Base-by-base conservation (phyloP, 1,284 basidiomycete genomes). In the Schizophyllum commune region DNA sequence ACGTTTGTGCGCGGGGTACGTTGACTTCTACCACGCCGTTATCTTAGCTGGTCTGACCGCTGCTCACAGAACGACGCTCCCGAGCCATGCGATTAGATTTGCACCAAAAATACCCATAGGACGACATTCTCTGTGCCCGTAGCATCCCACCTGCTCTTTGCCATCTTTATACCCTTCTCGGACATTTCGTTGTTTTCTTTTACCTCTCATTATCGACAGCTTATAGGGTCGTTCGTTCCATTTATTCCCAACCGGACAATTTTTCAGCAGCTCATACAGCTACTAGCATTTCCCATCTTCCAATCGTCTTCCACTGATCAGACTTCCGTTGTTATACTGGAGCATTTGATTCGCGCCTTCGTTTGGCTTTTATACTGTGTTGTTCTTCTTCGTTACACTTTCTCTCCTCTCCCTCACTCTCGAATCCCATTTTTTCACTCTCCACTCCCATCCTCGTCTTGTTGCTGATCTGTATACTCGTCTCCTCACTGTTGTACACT, bases 1-100 rank as follows among this genome's bases (percentile, higher is more conserved):
- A 83, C 83, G 13, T 86, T 86, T 68, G 81, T 80, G 66, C 79
- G 84, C 58, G 76, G 79, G 63, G 83, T 84, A 52, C 70, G 83
- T 74, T 55, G 47, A 20, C 19, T n/a, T 56, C 52, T 51, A 19
- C 56, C 22, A 19, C 17, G 34, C n/a, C 11, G 34, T 19, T 13
- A 32, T 34, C 20, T 20, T 39, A 55, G 52, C 66, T 19, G 57
- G 32, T 58, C 52, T 58, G 52, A 58, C 54, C 57, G 3, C 8
- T 13, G 3, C 47, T 47, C 9, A 8, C 61, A 80, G 74, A 77
- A 77, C 65, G 79, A 81, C 63, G 72, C 65, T 27, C 80, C 79
- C 52, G 71, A 73, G 60, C 66, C 68, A 58, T 81, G 79, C 68
- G 78, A 80, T 66, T 82, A 67, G 73, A 65, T 3, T 17, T 3